Evolutionary conservation across 2,329 filamentous ascomycete genomes (phyloP), one percentile per base, ranked within the genome.

Genomic region (Colletotrichum neosansevieriae): DNA sequence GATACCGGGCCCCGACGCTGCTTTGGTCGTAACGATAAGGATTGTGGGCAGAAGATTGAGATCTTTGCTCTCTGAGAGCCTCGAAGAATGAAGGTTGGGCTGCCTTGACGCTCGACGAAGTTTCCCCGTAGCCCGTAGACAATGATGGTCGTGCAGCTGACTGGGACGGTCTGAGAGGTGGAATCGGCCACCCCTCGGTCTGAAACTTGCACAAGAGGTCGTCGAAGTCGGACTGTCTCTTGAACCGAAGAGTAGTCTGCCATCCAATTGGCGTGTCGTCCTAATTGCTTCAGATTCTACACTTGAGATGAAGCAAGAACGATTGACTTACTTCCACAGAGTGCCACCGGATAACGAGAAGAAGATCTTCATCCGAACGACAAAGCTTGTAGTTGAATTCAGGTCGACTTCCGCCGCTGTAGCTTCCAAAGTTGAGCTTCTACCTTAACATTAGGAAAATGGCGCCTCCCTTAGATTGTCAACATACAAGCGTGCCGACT

Each of bases 371-470:
- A n/a, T 54, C 51, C 19, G 19, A 17, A 2, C n/a, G 32, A 12
- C 34, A 54, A 15, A 54, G 34, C 32, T 34, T 17, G 34, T 21
- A 54, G n/a, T 40, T 21, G 6, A 19, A 13, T 6, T 54, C 34
- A 15, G 51, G 34, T 4, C 17, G 9, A 11, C 17, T 38, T 7
- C 11, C 6, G 0, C 51, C 17, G 2, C 36, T 12, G 32, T 19
- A 54, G 17, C 51, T 54, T 19, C 51, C 51, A 40, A 54, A 54
- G 36, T 54, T 54, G 32, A 54, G 34, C n/a, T 54, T 54, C 51
- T 54, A 40, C 11, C 6, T 15, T 6, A 7, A n/a, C 19, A 15
- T 54, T 34, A 54, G 32, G 32, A 54, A 1, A 9, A 36, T 3
- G 17, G 11, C 1, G 12, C n/a, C 12, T 29, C 19, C 15, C 1